These are phyloP conservation scores for Apiotrichum siamense DNA, from an alignment of 1,284 basidiomycete genomes.

Conservation along the genomic window DNA sequence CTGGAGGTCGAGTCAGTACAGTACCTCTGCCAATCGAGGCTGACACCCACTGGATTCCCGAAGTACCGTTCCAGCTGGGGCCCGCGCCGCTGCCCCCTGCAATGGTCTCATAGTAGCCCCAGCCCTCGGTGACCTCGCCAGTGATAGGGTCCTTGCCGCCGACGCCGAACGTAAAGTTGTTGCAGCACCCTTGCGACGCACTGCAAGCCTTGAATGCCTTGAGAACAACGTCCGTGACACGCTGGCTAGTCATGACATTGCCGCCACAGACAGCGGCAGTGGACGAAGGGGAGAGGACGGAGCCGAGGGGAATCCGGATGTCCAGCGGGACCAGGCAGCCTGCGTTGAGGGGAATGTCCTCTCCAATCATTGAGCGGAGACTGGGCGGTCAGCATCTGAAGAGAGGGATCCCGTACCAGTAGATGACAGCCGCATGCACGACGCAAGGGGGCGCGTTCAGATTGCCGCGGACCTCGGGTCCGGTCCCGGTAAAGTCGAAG, in stretches of 20 bases:
- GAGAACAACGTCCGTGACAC: conserved; percentile 90
- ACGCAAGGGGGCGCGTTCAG: conserved; percentile 84
- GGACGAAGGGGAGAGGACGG: conserved; percentile 71
- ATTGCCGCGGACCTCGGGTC: conserved; percentile 82
- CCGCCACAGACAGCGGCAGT: conserved; percentile 88
- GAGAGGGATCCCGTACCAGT: no score
- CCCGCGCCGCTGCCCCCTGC: conserved; percentile 91
- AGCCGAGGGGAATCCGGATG: conserved; percentile 76
- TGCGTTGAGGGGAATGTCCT: conserved; percentile 87
- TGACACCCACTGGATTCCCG: no score
- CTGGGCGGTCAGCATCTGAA: no score
- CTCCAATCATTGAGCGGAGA: conserved; percentile 28
- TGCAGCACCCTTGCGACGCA: conserved; percentile 73
- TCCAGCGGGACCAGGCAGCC: conserved; percentile 62
- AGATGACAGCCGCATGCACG: conserved; percentile 87
- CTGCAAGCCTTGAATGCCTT: conserved; percentile 88
- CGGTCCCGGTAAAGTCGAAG: conserved; percentile 84
- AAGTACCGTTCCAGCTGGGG: conserved; percentile 81
- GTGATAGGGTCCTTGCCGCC: neutral
- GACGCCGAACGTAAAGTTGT: conserved; percentile 52
- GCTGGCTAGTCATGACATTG: conserved; percentile 65
- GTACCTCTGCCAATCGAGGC: no score
- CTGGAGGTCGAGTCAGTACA: no score
- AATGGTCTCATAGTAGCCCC: conserved; percentile 44
- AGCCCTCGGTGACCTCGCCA: conserved; percentile 3